Conservation (phyloP, 169 alveolate species). For the Eimeria acervulina region DNA sequence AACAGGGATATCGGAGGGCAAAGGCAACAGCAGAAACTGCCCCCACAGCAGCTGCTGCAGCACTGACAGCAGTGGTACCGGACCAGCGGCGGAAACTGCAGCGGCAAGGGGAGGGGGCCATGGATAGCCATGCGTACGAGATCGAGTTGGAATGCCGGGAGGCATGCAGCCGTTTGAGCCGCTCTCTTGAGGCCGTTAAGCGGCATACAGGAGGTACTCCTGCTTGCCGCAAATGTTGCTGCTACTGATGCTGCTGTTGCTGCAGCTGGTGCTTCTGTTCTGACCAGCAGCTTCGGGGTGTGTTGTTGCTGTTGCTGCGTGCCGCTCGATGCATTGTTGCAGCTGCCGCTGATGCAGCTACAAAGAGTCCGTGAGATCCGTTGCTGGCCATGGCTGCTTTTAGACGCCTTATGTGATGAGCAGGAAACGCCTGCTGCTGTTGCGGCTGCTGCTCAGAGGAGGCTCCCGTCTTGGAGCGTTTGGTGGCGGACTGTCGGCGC, state of each 20-base stretch:
- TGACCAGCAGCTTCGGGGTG: background rate
- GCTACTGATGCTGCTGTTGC: background rate
- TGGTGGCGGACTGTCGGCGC: conserved; percentile 36
- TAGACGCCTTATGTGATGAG: background rate
- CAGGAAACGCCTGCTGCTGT: background rate
- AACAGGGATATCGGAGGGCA: no score
- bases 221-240: background rate
- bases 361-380: background rate
- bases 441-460: conserved; percentile 25
- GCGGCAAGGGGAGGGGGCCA: conserved; percentile 4
- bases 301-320: background rate
- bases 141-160: conserved; percentile 62
- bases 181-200: background rate
- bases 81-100: background rate
- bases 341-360: background rate
- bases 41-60: background rate
- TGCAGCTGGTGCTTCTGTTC: background rate
- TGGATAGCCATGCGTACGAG: background rate
- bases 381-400: background rate
- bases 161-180: background rate
- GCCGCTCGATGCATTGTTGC: background rate
- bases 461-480: conserved; percentile 5
- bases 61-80: background rate
- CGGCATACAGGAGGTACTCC: conserved; percentile 42
- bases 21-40: background rate